phyloP scores from a whole-genome alignment of 2,329 filamentous ascomycete species.

The Clarireedia homoeocarpa region DNA sequence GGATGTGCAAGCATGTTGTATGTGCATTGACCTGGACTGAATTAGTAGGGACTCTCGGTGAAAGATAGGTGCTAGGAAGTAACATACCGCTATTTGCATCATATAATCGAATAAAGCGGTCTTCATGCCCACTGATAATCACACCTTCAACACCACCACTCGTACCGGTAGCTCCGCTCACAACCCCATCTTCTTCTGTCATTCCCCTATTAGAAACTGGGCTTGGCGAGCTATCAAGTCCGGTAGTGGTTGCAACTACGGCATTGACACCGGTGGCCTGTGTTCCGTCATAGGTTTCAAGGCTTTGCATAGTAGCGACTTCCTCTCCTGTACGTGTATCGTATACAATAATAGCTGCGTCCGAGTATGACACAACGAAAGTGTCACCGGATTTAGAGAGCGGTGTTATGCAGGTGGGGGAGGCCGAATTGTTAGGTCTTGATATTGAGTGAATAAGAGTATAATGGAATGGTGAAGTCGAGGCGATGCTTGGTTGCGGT shows the following conservation, averaged over 20 bases:
- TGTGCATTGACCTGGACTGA: slow-evolving; percentile 81
- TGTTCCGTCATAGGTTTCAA: slow-evolving; percentile 89
- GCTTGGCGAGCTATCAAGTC: slow-evolving; percentile 58
- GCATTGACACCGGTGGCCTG: slow-evolving; percentile 79
- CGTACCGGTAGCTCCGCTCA: slow-evolving; percentile 74
- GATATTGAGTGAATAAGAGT: slow-evolving; percentile 82
- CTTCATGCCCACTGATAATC: slow-evolving; percentile 94
- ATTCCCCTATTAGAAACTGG: slow-evolving; percentile 56
- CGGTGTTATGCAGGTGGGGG: slow-evolving; percentile 87
- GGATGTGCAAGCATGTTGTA: slow-evolving; percentile 98
- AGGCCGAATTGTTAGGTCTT: slow-evolving; percentile 59
- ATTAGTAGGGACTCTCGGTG: background rate
- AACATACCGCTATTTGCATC: slow-evolving; percentile 95
- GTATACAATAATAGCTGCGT: slow-evolving; percentile 85
- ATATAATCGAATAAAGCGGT: slow-evolving; percentile 92
- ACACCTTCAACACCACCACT: slow-evolving; percentile 79
- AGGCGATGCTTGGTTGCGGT: slow-evolving; percentile 81
- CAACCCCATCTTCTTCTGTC: slow-evolving; percentile 64
- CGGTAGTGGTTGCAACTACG: slow-evolving; percentile 78
- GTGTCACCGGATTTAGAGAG: slow-evolving; percentile 75
- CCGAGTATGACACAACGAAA: slow-evolving; percentile 88
- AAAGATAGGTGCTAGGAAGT: background rate
- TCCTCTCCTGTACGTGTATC: slow-evolving; percentile 84
- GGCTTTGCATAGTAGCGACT: slow-evolving; percentile 83
- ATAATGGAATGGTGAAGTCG: slow-evolving; percentile 78